Conservation (phyloP, 2,329 filamentous ascomycete genomes). For the Ophioceras dolichostomum region DNA sequence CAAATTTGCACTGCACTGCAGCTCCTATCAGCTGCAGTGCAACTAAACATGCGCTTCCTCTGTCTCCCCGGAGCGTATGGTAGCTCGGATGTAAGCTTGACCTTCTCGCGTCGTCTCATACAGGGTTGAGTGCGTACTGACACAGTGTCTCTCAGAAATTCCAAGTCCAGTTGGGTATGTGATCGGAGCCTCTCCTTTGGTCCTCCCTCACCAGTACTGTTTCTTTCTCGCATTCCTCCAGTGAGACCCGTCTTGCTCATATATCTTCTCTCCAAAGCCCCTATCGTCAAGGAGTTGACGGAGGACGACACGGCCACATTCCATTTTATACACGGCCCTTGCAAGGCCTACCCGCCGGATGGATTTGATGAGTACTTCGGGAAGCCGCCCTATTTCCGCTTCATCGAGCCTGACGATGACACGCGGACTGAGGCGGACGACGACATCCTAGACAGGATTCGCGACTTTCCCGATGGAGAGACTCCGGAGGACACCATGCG, state of each 20-base stretch:
- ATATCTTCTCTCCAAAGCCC: conserved; percentile 19
- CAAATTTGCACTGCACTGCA: no score
- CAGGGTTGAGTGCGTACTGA: conserved; percentile 7
- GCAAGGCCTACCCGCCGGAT: conserved; percentile 33
- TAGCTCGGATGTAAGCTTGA: conserved; percentile 34
- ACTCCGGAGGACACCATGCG: conserved; percentile 44
- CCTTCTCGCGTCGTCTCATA: conserved; percentile 5
- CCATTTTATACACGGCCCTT: conserved; percentile 38
- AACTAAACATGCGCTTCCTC: conserved; percentile 38
- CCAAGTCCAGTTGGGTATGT: conserved; percentile 37
- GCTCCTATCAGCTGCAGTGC: no score
- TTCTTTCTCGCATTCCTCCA: neutral
- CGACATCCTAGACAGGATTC: conserved; percentile 35
- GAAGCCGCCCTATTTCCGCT: conserved; percentile 39
- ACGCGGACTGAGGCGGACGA: conserved; percentile 28
- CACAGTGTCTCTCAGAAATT: conserved; percentile 35
- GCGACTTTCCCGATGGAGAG: conserved; percentile 38
- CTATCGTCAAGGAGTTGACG: conserved; percentile 32
- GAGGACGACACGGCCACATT: conserved; percentile 33
- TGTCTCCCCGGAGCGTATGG: conserved; percentile 47
- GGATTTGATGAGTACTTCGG: conserved; percentile 47
- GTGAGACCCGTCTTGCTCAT: neutral
- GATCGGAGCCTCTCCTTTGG: neutral
- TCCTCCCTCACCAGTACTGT: neutral
- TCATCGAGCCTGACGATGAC: conserved; percentile 36